Percentiles rank a stretch among this genome's conserved stretches.
phyloP scores from a whole-genome alignment of 148 eudicot species.

The Diospyros kaki region DNA sequence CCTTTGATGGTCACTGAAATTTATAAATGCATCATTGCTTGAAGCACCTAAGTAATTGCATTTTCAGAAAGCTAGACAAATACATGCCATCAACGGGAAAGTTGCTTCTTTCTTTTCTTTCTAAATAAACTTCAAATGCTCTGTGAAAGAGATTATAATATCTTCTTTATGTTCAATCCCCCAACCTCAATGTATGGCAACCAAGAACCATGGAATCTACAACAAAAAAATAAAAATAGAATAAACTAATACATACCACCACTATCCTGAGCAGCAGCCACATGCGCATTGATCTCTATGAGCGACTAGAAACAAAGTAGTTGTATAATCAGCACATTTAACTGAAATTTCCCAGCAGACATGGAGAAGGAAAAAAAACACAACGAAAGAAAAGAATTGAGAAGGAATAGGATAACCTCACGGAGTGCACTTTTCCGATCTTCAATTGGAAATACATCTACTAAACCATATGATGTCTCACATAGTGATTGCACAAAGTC shows the following conservation, averaged over 20 bases:
- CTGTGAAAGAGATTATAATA: not conserved
- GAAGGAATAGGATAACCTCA: constrained; percentile 51
- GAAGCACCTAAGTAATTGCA: not conserved
- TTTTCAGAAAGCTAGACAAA: not conserved
- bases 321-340: constrained; percentile 15
- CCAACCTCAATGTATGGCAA: no score
- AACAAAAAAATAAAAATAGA: not conserved
- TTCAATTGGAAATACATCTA: constrained; percentile 91
- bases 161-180: not conserved
- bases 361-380: not conserved
- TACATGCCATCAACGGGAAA: not conserved
- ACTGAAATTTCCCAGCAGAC: not conserved
- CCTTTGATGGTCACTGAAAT: no score
- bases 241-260: constrained; percentile 59
- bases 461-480: constrained; percentile 95
- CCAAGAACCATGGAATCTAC: not conserved
- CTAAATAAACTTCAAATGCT: not conserved
- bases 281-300: constrained; percentile 77
- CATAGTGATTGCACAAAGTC: constrained; percentile 91
- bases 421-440: constrained; percentile 92
- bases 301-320: constrained; percentile 70
- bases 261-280: constrained; percentile 71
- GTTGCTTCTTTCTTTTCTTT: not conserved
- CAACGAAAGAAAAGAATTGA: not conserved
- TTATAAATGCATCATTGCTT: not conserved